Conservation (phyloP, 495 filamentous ascomycete species). For the Lindgomyces ingoldianus region DNA sequence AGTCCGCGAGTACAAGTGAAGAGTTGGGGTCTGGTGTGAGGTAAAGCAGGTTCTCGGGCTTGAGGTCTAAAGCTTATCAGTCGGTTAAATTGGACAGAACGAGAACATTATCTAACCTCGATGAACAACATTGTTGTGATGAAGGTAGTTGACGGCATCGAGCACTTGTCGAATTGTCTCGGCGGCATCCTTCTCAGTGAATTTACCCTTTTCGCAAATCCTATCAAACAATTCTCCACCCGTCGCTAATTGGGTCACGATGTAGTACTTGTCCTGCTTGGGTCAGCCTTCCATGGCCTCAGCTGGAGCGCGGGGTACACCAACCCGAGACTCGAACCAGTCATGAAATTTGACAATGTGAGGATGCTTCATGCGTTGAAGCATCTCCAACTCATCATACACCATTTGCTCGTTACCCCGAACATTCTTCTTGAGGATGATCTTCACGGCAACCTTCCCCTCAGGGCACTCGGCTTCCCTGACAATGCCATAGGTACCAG, state of each 20-base stretch:
- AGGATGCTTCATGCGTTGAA: conserved; percentile 85
- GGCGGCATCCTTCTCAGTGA: conserved; percentile 98
- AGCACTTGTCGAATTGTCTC: conserved; percentile 95
- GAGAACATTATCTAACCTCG: conserved; percentile 61
- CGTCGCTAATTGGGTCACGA: conserved; percentile 94
- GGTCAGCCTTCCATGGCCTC: conserved; percentile 6
- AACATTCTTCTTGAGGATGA: conserved; percentile 99
- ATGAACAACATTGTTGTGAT: conserved; percentile 94
- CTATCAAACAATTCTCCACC: conserved; percentile 97
- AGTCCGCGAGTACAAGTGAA: conserved; percentile 90
- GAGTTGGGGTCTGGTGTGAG: conserved; percentile 75
- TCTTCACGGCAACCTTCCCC: conserved; percentile 95
- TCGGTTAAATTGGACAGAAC: not conserved
- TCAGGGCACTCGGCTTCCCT: conserved; percentile 82
- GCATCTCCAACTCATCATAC: conserved; percentile 90
- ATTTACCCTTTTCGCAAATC: conserved; percentile 97
- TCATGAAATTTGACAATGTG: conserved; percentile 98
- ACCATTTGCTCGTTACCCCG: conserved; percentile 98
- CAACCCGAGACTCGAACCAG: conserved; percentile 95
- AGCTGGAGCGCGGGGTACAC: conserved; percentile 29
- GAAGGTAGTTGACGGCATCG: conserved; percentile 91
- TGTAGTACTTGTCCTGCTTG: conserved; percentile 98
- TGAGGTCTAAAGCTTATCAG: conserved; percentile 67
- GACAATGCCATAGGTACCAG: conserved; percentile 98
- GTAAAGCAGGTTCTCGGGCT: conserved; percentile 97